phyloP scores from a whole-genome alignment of 2,329 filamentous ascomycete genomes.

The Microsporum ferrugineum region DNA sequence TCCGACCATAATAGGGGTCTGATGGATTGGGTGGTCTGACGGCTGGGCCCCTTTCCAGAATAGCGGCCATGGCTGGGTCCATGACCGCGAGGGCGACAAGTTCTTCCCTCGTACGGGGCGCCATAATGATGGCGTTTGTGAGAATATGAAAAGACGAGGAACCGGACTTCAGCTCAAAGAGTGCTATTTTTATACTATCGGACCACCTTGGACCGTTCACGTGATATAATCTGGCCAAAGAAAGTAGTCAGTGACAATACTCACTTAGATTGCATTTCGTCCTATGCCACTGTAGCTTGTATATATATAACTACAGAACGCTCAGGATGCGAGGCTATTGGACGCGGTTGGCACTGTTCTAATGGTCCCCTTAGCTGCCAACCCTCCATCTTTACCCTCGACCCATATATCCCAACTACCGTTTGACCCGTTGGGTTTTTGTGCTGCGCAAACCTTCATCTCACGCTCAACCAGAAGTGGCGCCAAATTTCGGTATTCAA shows the following conservation, averaged over 20 bases:
- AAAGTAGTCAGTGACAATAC: neutral
- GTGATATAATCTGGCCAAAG: neutral
- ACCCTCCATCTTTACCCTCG: conserved; percentile 48
- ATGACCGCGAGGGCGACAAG: neutral
- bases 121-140: neutral
- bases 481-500: conserved; percentile 71
- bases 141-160: neutral
- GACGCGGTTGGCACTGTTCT: conserved; percentile 10
- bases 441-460: conserved; percentile 57
- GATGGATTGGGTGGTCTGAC: neutral
- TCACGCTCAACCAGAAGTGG: conserved; percentile 66
- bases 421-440: conserved; percentile 32
- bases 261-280: too few relatives aligned
- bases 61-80: neutral
- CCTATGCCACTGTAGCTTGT: neutral
- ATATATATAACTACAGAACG: neutral
- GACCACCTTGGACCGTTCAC: neutral
- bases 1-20: neutral
- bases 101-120: neutral
- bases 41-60: neutral
- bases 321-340: neutral
- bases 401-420: conserved; percentile 53
- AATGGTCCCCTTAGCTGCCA: conserved; percentile 51
- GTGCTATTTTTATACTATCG: neutral
- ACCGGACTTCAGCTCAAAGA: neutral